Evolutionary conservation across 768 basidiomycete species (phyloP), one percentile per base, ranked within the genome.

Genomic region (Pleurotus cornucopiae): DNA sequence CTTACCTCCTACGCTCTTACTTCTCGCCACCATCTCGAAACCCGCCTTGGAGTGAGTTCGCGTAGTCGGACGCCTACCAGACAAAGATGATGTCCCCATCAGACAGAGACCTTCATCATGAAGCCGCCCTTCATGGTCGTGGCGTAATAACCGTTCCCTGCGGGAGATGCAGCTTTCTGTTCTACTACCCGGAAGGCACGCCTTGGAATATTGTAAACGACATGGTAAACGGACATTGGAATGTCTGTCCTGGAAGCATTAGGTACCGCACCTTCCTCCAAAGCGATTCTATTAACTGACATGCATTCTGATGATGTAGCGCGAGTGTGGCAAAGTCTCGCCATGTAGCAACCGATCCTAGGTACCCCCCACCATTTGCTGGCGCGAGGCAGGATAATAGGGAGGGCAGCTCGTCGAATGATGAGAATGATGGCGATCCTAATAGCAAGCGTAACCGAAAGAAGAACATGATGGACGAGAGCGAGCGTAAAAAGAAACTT

Each of bases 391-490:
- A 26, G 48, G 48, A 49, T 34, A 37, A 12, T 14, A 49, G 48
- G 21, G 48, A 49, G 34, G 48, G 48, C 2, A 49, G 48, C 30
- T 49, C 48, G 5, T 49, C 48, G 26, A 49, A 49, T 13, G 48
- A 49, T 37, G 48, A 49, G 48, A 37, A 30, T 16, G 48, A 49
- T 16, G 48, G 26, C 14, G 23, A 49, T 49, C 48, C 46, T 25
- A 48, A 49, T 14, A 49, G 26, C 48, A 49, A 49, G 18, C 23
- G 26, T 9, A 55, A 46, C 20, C 54, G 47, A 38, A 61, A 52
- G 49, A 58, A 55, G 57, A 60, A 53, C 54, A 60, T 58, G 54
- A 61, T 53, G 59, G 57, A 48, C 38, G 57, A 57, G 55, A 20
- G 26, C 26, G 52, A 47, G 14, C 55, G 61, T 30, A 34, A 23